Conservation (phyloP, 164 flowering plant species). For the Vitis labrusca region DNA sequence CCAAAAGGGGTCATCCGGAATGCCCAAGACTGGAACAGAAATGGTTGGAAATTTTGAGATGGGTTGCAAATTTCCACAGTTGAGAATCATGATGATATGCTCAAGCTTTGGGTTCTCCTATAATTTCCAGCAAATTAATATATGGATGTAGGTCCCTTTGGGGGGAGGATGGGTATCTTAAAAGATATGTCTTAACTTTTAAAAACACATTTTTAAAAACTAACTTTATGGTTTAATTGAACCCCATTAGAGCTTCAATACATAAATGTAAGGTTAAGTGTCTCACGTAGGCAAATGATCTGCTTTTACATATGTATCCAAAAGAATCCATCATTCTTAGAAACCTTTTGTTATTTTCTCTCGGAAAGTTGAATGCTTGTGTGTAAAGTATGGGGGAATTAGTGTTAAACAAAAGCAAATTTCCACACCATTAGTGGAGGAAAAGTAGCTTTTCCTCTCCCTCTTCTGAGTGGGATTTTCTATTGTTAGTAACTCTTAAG, state of each 20-base stretch:
- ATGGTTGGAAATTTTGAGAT: neutral
- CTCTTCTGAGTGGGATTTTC: conserved; percentile 28
- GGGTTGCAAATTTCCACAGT: no score
- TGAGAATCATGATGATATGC: no score
- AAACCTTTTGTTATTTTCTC: conserved; percentile 19
- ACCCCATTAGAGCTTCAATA: conserved; percentile 7
- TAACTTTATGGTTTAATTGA: conserved; percentile 29
- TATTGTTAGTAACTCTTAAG: conserved; percentile 41
- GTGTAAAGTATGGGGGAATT: conserved; percentile 37
- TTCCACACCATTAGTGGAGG: conserved; percentile 25
- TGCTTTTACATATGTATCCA: conserved; percentile 27
- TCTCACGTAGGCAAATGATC: conserved; percentile 22
- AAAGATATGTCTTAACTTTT: conserved; percentile 35
- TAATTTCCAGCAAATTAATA: no score
- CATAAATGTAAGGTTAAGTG: conserved; percentile 15
- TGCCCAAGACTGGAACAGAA: neutral
- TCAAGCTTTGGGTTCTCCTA: no score
- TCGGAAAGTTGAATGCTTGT: conserved; percentile 38
- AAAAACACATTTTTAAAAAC: conserved; percentile 23
- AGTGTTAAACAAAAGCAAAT: conserved; percentile 22
- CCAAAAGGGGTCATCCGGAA: neutral
- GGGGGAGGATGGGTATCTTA: conserved; percentile 19
- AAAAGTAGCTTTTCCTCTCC: conserved; percentile 24
- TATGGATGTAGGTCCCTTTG: conserved; percentile 7
- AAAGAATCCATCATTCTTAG: conserved; percentile 25